These are phyloP conservation scores for Botrytis cinerea DNA, from an alignment of 2,329 filamentous ascomycete species.

Conservation along the genomic window DNA sequence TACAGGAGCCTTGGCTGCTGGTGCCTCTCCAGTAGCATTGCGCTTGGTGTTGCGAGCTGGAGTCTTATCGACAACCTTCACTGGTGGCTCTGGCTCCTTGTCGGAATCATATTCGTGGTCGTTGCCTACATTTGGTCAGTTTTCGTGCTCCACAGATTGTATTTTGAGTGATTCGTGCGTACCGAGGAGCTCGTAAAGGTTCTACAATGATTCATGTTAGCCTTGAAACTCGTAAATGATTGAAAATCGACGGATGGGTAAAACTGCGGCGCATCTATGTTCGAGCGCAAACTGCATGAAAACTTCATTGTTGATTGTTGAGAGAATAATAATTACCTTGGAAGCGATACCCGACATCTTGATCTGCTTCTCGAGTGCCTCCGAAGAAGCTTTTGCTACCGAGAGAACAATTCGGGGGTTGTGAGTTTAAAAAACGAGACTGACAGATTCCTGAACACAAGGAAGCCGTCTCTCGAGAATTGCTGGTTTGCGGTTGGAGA, in stretches of 20 bases:
- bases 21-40: conserved; percentile 76
- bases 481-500: conserved; percentile 26
- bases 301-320: conserved; percentile 7
- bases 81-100: conserved; percentile 73
- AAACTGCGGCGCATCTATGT: conserved; percentile 23
- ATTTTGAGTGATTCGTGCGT: conserved; percentile 46
- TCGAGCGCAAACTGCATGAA: conserved; percentile 27
- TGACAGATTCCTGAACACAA: conserved; percentile 42
- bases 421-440: conserved; percentile 38
- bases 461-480: conserved; percentile 45
- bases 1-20: conserved; percentile 45
- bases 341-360: conserved; percentile 45
- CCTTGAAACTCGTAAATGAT: conserved; percentile 29
- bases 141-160: conserved; percentile 33
- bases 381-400: conserved; percentile 45
- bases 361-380: conserved; percentile 43
- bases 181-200: conserved; percentile 98
- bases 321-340: conserved; percentile 39
- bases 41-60: conserved; percentile 75
- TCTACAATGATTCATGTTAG: conserved; percentile 60
- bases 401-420: conserved; percentile 42
- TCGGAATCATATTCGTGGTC: conserved; percentile 67
- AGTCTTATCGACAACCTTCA: conserved; percentile 87
- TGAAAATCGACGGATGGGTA: conserved; percentile 12
- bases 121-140: conserved; percentile 49